Evolutionary conservation across 2,329 filamentous ascomycete species (phyloP), one percentile per base, ranked within the genome.

Genomic region (Biscogniauxia marginata): DNA sequence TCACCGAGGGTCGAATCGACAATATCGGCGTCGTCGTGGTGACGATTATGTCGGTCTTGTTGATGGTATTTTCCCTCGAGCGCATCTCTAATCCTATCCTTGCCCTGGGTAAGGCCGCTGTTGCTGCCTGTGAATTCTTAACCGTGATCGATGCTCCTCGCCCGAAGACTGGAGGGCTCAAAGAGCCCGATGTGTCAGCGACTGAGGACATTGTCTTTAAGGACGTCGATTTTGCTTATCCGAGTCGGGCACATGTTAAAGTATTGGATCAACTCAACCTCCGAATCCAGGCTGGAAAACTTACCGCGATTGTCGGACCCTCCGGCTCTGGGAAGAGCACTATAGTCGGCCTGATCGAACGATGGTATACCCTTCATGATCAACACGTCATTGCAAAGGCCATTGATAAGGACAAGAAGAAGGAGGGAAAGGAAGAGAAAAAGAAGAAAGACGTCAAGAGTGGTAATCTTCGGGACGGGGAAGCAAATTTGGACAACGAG

Each of bases 251-350:
- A 0, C 79, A 86, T 56, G 81, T 87, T 58, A 84, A 84, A 64
- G 83, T 90, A 0, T 71, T 90, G 1, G 79, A 88, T 62, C 73
- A 78, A 2, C 70, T 90, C 2, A 78, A 80, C 63, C 71, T 90
- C 7, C 75, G 70, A 0, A 82, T 91, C 54, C 77, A 82, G 57
- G 78, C 82, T 7, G 86, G 86, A 19, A 88, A 89, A 65, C 81
- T 86, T 2, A 90, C 87, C 0, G 89, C 89, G 2, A 86, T 92
- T 18, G 88, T 92, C 19, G 89, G 89, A 0, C 83, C 87, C 0
- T 89, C 86, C 2, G 89, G 89, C 0, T 86, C 82, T 4, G 89
- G 89, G 0, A 93, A 92, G 70, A 89, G 85, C 50, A 92, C 89
- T 0, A 84, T 91, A 22, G 83, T 91, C 0, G 87, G 85, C 0